Evolutionary conservation across 768 basidiomycete species (phyloP).

Genomic region (Podaxis pistillaris): DNA sequence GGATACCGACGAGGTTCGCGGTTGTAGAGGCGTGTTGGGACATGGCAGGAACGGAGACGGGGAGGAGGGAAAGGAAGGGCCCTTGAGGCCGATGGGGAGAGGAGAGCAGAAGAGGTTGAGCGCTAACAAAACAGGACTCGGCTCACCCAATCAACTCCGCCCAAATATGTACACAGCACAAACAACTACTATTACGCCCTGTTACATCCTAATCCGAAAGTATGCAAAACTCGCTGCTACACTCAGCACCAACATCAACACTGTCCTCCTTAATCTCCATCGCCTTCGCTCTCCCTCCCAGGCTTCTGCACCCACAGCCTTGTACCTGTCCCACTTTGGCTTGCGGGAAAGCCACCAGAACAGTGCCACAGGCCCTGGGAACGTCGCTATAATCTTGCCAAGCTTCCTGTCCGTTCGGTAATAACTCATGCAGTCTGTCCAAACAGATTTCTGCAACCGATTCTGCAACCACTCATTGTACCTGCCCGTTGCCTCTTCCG

Average conservation of each 20-base stretch:
- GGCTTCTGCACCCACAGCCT: conserved; percentile 36
- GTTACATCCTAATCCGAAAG: neutral
- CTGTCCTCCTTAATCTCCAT: conserved; percentile 20
- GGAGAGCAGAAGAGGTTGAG: conserved; percentile 15
- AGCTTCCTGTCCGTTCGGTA: conserved; percentile 37
- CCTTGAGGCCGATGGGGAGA: conserved; percentile 22
- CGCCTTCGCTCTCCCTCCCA: conserved; percentile 32
- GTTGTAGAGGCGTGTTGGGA: conserved; percentile 60
- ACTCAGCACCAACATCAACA: conserved; percentile 16
- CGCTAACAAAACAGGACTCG: conserved; percentile 14
- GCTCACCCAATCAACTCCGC: conserved; percentile 29
- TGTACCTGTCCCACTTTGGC: conserved; percentile 43
- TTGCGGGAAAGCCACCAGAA: conserved; percentile 52
- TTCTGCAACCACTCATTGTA: conserved; percentile 54
- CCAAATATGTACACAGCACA: conserved; percentile 23
- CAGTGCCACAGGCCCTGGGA: conserved; percentile 50
- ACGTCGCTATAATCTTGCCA: conserved; percentile 42
- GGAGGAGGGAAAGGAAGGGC: conserved; percentile 28
- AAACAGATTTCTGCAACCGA: conserved; percentile 47
- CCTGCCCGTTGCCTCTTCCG: conserved; percentile 39
- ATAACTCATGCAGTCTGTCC: conserved; percentile 53
- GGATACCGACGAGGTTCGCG: conserved; percentile 87
- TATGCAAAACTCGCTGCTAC: neutral
- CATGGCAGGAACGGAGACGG: conserved; percentile 45
- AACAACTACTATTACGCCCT: conserved; percentile 3